A percentile compares a stretch with the other conserved stretches of the same genome.
phyloP scores from a whole-genome alignment of 1,139 yeast genomes.

The Candida frijolesensis region DNA sequence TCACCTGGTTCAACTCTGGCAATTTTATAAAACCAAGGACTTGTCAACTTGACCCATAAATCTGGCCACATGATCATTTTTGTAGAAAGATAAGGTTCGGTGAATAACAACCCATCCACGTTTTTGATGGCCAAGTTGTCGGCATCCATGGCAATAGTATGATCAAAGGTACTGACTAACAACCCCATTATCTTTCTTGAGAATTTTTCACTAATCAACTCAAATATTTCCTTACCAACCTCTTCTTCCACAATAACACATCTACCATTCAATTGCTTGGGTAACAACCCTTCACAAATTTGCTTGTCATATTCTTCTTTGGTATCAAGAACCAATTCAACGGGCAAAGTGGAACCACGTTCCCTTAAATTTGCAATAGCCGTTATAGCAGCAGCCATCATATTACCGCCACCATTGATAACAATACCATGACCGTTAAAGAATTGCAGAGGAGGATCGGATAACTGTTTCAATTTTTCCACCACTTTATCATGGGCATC shows the following conservation, averaged over 20 bases:
- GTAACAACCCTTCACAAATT: slow-evolving; percentile 33
- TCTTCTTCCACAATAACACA: slow-evolving; percentile 34
- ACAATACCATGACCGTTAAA: slow-evolving; percentile 41
- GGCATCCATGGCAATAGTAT: slow-evolving; percentile 37
- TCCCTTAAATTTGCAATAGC: slow-evolving; percentile 36
- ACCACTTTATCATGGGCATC: slow-evolving; percentile 30
- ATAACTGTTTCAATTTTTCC: slow-evolving; percentile 23
- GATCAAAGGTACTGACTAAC: slow-evolving; percentile 37
- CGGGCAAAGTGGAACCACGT: slow-evolving; percentile 35
- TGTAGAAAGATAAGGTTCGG: slow-evolving; percentile 29
- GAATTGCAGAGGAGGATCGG: slow-evolving; percentile 26
- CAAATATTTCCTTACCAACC: slow-evolving; percentile 24
- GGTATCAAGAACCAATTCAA: slow-evolving; percentile 35
- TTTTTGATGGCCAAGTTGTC: slow-evolving; percentile 38
- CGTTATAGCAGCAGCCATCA: slow-evolving; percentile 32
- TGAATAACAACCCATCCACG: slow-evolving; percentile 29
- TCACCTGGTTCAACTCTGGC: slow-evolving; percentile 36
- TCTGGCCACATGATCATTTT: slow-evolving; percentile 44
- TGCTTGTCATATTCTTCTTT: slow-evolving; percentile 27
- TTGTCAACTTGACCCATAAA: slow-evolving; percentile 37
- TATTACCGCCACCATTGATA: slow-evolving; percentile 32
- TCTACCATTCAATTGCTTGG: slow-evolving; percentile 29
- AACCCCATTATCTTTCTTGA: slow-evolving; percentile 36
- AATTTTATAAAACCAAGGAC: slow-evolving; percentile 38
- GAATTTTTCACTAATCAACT: slow-evolving; percentile 25